These are phyloP conservation scores for Beauveria bassiana DNA, from an alignment of 2,329 filamentous ascomycete genomes.

Conservation along the genomic window DNA sequence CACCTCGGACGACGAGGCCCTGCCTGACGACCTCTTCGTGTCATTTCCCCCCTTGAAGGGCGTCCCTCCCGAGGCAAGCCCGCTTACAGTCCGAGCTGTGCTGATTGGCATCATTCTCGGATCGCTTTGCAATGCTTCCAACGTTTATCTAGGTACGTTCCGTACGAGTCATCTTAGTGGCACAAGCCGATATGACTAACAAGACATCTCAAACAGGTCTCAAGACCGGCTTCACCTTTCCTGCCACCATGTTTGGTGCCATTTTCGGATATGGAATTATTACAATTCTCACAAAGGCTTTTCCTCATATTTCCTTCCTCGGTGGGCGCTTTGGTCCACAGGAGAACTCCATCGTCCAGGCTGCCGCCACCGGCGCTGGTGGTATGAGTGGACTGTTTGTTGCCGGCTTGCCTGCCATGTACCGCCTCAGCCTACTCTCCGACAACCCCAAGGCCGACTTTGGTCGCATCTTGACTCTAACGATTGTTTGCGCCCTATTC, in stretches of 20 bases:
- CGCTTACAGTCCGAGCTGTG: slow-evolving; percentile 48
- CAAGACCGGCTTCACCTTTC: slow-evolving; percentile 44
- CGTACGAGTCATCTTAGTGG: not conserved
- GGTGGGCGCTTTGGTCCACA: slow-evolving; percentile 50
- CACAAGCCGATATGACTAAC: not conserved
- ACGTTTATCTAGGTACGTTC: slow-evolving; percentile 48
- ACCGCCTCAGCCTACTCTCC: slow-evolving; percentile 43
- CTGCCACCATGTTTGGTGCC: slow-evolving; percentile 41
- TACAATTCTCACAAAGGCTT: slow-evolving; percentile 41
- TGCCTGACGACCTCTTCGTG: slow-evolving; percentile 22
- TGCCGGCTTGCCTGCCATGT: slow-evolving; percentile 52
- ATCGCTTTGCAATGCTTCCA: slow-evolving; percentile 53
- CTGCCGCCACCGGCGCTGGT: slow-evolving; percentile 50
- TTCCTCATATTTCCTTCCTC: slow-evolving; percentile 42
- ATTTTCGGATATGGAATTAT: slow-evolving; percentile 54
- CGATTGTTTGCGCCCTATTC: slow-evolving; percentile 55
- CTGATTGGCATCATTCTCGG: slow-evolving; percentile 48
- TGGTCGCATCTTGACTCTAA: slow-evolving; percentile 50
- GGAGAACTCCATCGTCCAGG: slow-evolving; percentile 56
- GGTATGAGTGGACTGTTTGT: slow-evolving; percentile 51
- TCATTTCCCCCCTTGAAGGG: slow-evolving; percentile 35
- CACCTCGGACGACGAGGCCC: slow-evolving; percentile 20
- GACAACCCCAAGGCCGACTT: slow-evolving; percentile 47
- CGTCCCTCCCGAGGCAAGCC: slow-evolving; percentile 35
- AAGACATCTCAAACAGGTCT: slow-evolving; percentile 27